These are phyloP conservation scores for Xylona heveae DNA, from an alignment of 495 filamentous ascomycete genomes.

Conservation along the genomic window DNA sequence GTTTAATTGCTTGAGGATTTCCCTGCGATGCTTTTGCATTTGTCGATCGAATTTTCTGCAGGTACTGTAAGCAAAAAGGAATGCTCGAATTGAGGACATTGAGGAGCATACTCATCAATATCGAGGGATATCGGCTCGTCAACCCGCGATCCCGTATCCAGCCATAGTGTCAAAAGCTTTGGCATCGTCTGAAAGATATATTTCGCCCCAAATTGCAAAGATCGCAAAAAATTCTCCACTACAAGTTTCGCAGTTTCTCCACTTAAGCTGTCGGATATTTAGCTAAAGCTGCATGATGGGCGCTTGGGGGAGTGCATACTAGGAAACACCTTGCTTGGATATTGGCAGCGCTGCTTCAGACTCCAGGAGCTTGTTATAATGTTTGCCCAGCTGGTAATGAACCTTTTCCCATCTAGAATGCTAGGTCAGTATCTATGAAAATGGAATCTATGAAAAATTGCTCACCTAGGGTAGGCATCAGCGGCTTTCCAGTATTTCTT, in stretches of 20 bases:
- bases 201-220: slow-evolving; percentile 71
- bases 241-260: slow-evolving; percentile 78
- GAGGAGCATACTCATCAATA: too few relatives aligned
- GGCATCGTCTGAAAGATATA: slow-evolving; percentile 89
- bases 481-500: slow-evolving; percentile 58
- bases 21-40: slow-evolving; percentile 24
- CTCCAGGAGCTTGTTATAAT: slow-evolving; percentile 93
- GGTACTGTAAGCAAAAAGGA: too few relatives aligned
- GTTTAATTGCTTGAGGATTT: slow-evolving; percentile 50
- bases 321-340: slow-evolving; percentile 35
- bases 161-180: slow-evolving; percentile 76
- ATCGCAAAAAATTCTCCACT: slow-evolving; percentile 79
- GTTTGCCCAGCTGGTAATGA: slow-evolving; percentile 87
- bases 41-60: slow-evolving; percentile 3
- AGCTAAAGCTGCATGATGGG: background rate
- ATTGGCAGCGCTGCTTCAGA: slow-evolving; percentile 59
- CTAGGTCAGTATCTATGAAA: slow-evolving; percentile 5
- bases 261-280: slow-evolving; percentile 16
- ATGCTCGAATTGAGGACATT: too few relatives aligned
- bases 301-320: slow-evolving; percentile 7
- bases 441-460: slow-evolving; percentile 19
- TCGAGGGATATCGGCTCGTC: slow-evolving; percentile 38
- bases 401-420: slow-evolving; percentile 70
- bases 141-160: slow-evolving; percentile 65
- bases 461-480: slow-evolving; percentile 19